Evolutionary conservation across 176 grass and related monocot species (phyloP), one percentile per base, ranked within the genome.

Genomic region (Oryza meridionalis): DNA sequence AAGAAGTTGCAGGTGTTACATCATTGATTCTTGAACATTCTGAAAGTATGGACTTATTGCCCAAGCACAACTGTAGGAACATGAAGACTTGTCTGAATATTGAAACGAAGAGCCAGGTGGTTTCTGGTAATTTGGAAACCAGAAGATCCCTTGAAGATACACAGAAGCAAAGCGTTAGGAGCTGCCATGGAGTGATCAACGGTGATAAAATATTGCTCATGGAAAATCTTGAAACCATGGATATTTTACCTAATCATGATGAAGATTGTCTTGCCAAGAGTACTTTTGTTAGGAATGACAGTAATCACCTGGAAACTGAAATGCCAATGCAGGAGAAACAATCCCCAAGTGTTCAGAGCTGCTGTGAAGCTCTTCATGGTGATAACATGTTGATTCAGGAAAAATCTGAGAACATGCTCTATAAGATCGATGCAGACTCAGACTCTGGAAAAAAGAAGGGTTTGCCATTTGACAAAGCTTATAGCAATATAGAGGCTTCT

Each of bases 221-320:
- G 68, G 82, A 59, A 73, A 88, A 77, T 40, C 37, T 7, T 22
- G 82, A 73, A 72, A 77, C 55, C 47, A 76, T 81, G 50, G 72
- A 91, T 61, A 32, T 72, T 25, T 87, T 73, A 11, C 26, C 53
- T 1, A 43, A 58, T 13, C 13, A 64, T 64, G 55, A 69, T 78
- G 78, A 85, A 71, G 50, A 65, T 50, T 83, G 64, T 65, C 68
- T 44, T 69, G 79, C 70, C 66, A 87, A 84, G 63, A 84, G 29
- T 11, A 73, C 59, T 77, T 79, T 61, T 35, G 35, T 42, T 77
- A 61, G 33, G 26, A 68, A 21, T 83, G 22, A 21, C n/a, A 72
- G 33, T 50, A 17, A 35, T 75, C 31, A 44, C 35, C 65, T 76
- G 25, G 80, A 81, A 69, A 11, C 63, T 82, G 74, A 79, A 76